phyloP scores from a whole-genome alignment of 768 basidiomycete genomes.

The Trametes villosa region DNA sequence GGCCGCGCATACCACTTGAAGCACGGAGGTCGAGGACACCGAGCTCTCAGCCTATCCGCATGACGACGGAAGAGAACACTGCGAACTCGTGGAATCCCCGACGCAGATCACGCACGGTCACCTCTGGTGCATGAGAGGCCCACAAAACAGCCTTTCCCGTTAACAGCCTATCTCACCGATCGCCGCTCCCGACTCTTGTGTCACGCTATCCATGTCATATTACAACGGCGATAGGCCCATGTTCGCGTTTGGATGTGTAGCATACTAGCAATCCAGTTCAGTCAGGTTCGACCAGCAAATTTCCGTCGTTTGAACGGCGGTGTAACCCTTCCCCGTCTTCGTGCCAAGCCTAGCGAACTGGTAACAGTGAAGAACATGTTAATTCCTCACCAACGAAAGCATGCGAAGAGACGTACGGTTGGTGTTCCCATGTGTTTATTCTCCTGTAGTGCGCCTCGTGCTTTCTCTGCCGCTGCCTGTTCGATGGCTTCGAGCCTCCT shows the following conservation, averaged over 20 bases:
- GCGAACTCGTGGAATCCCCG: neutral
- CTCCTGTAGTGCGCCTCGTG: neutral
- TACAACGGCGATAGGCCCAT: neutral
- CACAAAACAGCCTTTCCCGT: neutral
- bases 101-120: conserved; percentile 2
- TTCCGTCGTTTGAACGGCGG: neutral
- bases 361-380: neutral
- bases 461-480: neutral
- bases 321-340: neutral
- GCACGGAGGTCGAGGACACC: conserved; percentile 1
- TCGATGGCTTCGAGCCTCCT: conserved; percentile 11
- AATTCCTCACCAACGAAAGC: neutral
- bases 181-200: neutral
- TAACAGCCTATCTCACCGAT: neutral
- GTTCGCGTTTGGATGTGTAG: neutral
- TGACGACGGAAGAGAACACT: neutral
- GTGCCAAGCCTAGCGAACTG: neutral
- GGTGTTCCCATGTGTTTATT: too few species aligned
- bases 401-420: neutral
- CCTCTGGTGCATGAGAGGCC: neutral
- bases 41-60: neutral
- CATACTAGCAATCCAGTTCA: neutral
- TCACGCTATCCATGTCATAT: neutral
- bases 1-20: neutral
- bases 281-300: neutral